Conservation (phyloP, 2,329 filamentous ascomycete genomes). For the Didymella keratinophila region DNA sequence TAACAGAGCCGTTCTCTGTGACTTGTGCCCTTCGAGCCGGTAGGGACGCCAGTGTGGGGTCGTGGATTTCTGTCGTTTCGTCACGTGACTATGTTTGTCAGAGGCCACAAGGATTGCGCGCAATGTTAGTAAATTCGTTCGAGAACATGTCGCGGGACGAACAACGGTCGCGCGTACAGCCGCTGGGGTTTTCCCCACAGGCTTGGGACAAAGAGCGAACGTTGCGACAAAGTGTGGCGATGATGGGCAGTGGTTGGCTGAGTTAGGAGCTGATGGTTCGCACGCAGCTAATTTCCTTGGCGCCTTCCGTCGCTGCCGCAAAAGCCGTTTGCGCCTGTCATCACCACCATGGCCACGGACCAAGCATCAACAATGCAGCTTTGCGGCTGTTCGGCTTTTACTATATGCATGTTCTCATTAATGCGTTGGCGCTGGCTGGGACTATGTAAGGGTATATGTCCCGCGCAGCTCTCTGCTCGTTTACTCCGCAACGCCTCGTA, state of each 20-base stretch:
- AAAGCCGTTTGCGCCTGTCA: not conserved
- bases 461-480: not conserved
- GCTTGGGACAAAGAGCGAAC: not conserved
- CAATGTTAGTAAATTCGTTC: not conserved
- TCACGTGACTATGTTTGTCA: not conserved
- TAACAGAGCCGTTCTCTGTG: not conserved
- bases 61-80: too few species aligned
- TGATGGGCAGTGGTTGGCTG: not conserved
- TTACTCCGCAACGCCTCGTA: not conserved
- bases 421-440: not conserved
- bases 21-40: not conserved
- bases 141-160: not conserved
- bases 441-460: constrained; percentile 5
- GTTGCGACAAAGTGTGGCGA: not conserved
- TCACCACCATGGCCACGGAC: not conserved
- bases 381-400: not conserved
- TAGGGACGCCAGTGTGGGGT: not conserved
- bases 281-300: constrained; percentile 2
- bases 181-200: too few species aligned
- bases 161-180: not conserved
- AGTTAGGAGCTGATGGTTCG: not conserved
- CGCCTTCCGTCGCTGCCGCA: not conserved
- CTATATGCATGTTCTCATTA: constrained; percentile 3
- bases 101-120: not conserved
- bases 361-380: not conserved